Percentiles rank a stretch among this genome's conserved stretches.
phyloP scores from a whole-genome alignment of 1,284 basidiomycete species.

The Ustilago nuda region DNA sequence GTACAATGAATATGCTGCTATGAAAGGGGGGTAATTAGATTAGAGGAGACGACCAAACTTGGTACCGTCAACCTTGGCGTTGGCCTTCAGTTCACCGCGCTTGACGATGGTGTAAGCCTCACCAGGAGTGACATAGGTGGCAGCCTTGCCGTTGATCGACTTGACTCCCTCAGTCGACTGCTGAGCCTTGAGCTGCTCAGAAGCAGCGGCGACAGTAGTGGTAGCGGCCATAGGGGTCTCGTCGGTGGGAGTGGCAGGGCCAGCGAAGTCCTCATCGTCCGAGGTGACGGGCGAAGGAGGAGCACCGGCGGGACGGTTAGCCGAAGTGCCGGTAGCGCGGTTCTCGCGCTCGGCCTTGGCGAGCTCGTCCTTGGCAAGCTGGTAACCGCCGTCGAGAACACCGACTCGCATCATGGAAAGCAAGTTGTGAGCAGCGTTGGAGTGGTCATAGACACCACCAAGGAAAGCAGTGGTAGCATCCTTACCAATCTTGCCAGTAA shows the following conservation, averaged over 20 bases:
- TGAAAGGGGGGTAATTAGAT: constrained; percentile 1
- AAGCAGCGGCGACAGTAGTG: constrained; percentile 42
- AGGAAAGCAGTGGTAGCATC: constrained; percentile 68
- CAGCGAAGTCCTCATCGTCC: constrained; percentile 53
- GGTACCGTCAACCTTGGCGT: constrained; percentile 53
- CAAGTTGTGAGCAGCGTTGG: constrained; percentile 67
- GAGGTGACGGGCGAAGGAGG: constrained; percentile 56
- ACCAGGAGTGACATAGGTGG: constrained; percentile 63
- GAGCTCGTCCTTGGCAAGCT: constrained; percentile 59
- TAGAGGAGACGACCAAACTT: constrained; percentile 49
- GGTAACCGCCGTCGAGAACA: constrained; percentile 67
- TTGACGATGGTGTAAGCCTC: constrained; percentile 64
- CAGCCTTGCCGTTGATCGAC: constrained; percentile 48
- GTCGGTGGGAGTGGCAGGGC: constrained; percentile 49
- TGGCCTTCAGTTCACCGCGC: constrained; percentile 53
- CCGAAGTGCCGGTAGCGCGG: constrained; percentile 42
- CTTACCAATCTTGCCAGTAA: constrained; percentile 64
- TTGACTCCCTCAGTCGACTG: constrained; percentile 46
- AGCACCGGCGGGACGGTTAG: constrained; percentile 48
- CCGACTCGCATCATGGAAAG: constrained; percentile 68
- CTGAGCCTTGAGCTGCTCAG: constrained; percentile 49
- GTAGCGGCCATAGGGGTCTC: constrained; percentile 43
- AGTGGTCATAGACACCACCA: constrained; percentile 68
- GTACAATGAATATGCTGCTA: not conserved
- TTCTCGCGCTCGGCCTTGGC: constrained; percentile 49